Conservation (phyloP, 1,139 yeast species). For the Geotrichum europaeum region DNA sequence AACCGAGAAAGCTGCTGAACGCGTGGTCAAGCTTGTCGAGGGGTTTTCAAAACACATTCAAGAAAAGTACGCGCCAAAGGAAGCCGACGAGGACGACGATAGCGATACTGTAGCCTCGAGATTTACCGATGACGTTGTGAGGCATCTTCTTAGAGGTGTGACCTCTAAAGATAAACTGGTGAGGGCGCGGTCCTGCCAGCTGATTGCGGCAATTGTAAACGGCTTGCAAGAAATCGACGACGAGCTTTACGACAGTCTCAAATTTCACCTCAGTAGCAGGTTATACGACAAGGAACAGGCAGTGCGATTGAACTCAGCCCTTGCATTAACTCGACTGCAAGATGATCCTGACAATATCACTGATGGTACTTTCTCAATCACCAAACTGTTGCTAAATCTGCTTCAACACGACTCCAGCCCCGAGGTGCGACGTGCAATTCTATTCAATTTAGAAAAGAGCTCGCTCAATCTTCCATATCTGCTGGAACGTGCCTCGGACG, state of each 20-base stretch:
- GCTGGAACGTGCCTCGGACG: constrained; percentile 79
- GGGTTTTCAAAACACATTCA: constrained; percentile 51
- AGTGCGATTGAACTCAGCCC: constrained; percentile 76
- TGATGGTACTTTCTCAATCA: constrained; percentile 36
- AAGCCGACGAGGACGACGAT: constrained; percentile 37
- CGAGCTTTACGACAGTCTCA: constrained; percentile 58
- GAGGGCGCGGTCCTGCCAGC: constrained; percentile 72
- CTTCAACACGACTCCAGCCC: constrained; percentile 61
- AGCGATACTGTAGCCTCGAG: constrained; percentile 34
- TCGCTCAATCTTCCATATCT: constrained; percentile 51
- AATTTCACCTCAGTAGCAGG: constrained; percentile 56
- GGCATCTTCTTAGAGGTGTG: constrained; percentile 66
- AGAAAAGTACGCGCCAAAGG: constrained; percentile 34
- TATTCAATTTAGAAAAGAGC: constrained; percentile 60
- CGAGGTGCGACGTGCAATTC: constrained; percentile 83
- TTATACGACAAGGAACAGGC: constrained; percentile 71
- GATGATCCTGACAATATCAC: constrained; percentile 37
- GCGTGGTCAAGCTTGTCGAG: constrained; percentile 69
- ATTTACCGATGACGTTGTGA: constrained; percentile 59
- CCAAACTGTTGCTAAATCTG: constrained; percentile 47
- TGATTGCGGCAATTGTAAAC: constrained; percentile 67
- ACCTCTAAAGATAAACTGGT: constrained; percentile 74
- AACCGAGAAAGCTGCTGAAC: constrained; percentile 67
- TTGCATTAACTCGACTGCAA: constrained; percentile 76
- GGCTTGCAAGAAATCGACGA: constrained; percentile 73